phyloP scores from a whole-genome alignment of 2,329 filamentous ascomycete species.

The Fusarium praegraminearum region DNA sequence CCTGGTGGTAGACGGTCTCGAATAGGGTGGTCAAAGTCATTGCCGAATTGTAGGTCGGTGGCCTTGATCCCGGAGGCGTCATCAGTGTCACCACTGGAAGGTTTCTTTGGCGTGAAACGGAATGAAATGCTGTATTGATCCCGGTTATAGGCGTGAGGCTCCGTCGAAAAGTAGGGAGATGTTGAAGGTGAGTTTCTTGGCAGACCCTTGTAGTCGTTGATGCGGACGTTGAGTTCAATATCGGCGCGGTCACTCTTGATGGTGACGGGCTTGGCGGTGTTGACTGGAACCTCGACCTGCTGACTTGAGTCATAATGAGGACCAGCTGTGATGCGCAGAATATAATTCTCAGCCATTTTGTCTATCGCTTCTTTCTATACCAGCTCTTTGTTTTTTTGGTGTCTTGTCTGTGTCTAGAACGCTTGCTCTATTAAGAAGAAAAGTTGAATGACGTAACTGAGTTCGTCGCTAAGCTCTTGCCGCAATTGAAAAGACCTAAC shows the following conservation, averaged over 20 bases:
- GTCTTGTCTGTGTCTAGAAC: neutral
- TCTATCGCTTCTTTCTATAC: neutral
- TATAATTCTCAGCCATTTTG: constrained; percentile 76
- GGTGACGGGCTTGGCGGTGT: constrained; percentile 70
- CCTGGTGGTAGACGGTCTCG: constrained; percentile 87
- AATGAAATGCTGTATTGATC: constrained; percentile 91
- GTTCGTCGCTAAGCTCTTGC: neutral
- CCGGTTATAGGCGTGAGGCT: constrained; percentile 71
- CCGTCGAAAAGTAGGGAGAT: constrained; percentile 80
- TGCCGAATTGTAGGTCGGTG: constrained; percentile 86
- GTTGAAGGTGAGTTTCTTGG: constrained; percentile 75
- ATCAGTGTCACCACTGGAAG: constrained; percentile 25
- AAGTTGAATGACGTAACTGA: constrained; percentile 34
- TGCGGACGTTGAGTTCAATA: constrained; percentile 78
- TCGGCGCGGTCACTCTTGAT: constrained; percentile 75
- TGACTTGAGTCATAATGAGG: constrained; percentile 77
- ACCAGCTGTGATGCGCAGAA: constrained; percentile 85
- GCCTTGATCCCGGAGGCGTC: constrained; percentile 67
- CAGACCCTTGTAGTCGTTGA: constrained; percentile 77
- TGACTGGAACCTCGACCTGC: constrained; percentile 83
- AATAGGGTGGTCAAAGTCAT: constrained; percentile 94
- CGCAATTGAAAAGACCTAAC: neutral
- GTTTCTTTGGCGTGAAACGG: constrained; percentile 76
- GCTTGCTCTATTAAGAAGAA: constrained; percentile 4
- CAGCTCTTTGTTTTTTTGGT: neutral